These are phyloP conservation scores for Singerocomus inundabilis DNA, from an alignment of 1,284 basidiomycete genomes.

Conservation along the genomic window DNA sequence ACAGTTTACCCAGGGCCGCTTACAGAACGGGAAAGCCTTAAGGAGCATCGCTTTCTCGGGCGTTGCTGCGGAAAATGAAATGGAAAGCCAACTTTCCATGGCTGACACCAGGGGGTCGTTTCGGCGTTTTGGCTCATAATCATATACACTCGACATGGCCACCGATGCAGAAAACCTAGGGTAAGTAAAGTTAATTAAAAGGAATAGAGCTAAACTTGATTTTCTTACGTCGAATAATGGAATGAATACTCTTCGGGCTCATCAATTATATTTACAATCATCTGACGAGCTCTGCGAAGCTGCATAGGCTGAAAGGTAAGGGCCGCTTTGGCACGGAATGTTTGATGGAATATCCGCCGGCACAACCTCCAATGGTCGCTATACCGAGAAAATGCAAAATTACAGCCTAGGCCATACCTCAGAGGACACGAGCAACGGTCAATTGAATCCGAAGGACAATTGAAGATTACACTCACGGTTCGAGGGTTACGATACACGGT, in stretches of 20 bases:
- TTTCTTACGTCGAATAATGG: constrained; percentile 12
- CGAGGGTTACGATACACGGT: constrained; percentile 9
- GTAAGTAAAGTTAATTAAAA: not conserved
- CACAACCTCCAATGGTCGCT: constrained; percentile 5
- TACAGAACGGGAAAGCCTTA: constrained; percentile 18
- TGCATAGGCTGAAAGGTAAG: constrained; percentile 6
- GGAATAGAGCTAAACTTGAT: not conserved
- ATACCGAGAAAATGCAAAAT: not conserved
- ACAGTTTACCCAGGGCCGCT: not conserved
- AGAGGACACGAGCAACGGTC: not conserved
- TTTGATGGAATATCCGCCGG: constrained; percentile 7
- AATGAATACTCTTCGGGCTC: constrained; percentile 1
- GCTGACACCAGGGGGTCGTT: constrained; percentile 16
- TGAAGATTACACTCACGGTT: not conserved
- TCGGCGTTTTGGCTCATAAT: constrained; percentile 12
- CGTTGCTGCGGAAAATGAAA: not conserved
- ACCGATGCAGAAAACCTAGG: constrained; percentile 14
- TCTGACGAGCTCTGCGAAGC: constrained; percentile 5
- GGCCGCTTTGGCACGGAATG: constrained; percentile 3
- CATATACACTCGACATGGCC: constrained; percentile 13
- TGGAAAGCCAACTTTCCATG: not conserved
- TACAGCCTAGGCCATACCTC: constrained; percentile 2
- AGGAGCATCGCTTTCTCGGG: constrained; percentile 1
- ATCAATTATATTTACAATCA: constrained; percentile 8
- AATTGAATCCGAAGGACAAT: no score